Evolutionary conservation across 768 basidiomycete genomes (phyloP).

Genomic region (Calocybe indica): DNA sequence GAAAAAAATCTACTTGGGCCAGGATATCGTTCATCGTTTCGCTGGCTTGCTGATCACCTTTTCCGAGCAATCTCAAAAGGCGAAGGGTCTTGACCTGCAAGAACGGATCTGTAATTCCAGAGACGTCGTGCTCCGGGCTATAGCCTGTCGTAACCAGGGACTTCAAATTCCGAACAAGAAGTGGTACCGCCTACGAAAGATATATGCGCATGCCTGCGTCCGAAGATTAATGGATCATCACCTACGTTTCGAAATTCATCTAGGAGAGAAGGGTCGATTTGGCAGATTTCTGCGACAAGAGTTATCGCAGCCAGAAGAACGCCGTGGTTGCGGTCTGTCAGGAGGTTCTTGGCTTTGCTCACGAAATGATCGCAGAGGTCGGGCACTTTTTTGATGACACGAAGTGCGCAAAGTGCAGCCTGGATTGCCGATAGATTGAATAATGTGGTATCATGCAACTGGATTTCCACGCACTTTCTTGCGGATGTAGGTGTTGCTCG

Average conservation of each 20-base stretch:
- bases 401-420: conserved; percentile 93
- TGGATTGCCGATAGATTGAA: conserved; percentile 21
- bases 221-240: neutral
- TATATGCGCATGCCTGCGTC: conserved; percentile 3
- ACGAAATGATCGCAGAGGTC: conserved; percentile 93
- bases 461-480: conserved; percentile 74
- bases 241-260: conserved; percentile 88
- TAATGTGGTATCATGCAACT: conserved; percentile 1
- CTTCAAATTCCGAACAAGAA: conserved; percentile 93
- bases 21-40: conserved; percentile 98
- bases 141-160: conserved; percentile 94
- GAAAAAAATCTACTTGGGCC: conserved; percentile 60
- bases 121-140: conserved; percentile 97
- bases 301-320: conserved; percentile 93
- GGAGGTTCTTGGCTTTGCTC: conserved; percentile 79
- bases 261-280: conserved; percentile 62
- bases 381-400: conserved; percentile 93
- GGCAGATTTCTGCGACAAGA: conserved; percentile 92
- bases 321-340: conserved; percentile 95
- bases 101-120: conserved; percentile 98
- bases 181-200: conserved; percentile 68
- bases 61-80: conserved; percentile 83
- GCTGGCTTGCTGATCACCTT: conserved; percentile 77
- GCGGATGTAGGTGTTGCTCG: conserved; percentile 97
- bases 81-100: conserved; percentile 91